Evolutionary conservation across 768 basidiomycete genomes (phyloP), one percentile per base, ranked within the genome.

Genomic region (Gloeostereum incarnatum): DNA sequence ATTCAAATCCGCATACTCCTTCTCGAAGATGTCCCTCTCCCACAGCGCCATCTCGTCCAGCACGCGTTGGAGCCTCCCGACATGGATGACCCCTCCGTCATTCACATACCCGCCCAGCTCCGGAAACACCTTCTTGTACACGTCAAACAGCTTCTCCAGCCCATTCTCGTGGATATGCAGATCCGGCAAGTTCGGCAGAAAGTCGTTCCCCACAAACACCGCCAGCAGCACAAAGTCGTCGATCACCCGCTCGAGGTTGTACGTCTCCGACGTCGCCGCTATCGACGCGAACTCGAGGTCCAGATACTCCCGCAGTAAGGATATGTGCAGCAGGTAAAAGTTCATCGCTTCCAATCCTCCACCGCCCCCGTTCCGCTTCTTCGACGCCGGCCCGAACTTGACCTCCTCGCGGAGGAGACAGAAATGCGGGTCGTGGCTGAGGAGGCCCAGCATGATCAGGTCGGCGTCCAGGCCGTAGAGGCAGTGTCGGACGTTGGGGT

Each of bases 341-440:
- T 79, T 97, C 44, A 84, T 84, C 0, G 83, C 67, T 52, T 92
- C 87, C 41, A 83, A 57, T 36, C 61, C n/a, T n/a, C n/a, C n/a
- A n/a, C n/a, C n/a, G n/a, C n/a, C 66, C 10, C 70, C 72, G 49
- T 66, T 72, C 33, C 69, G 68, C 61, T 89, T 93, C 67, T 75
- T 87, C 60, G 66, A 75, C 40, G 76, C 58, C 13, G 89, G 84
- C 6, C 96, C 94, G 63, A 99, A 98, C 55, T 94, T 93, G 53
- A 99, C 96, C 59, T 99, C 96, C 62, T 99, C 96, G 39, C 96
- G 79, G 48, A 99, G 65, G 40, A 98, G 68, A 61, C 94, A 98
- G 61, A 97, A 99, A 62, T 99, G 96, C 2, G 96, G 96, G 59
- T 99, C 96, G 59, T 98, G 96, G 55, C 89, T 93, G 52, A 98